Base-by-base conservation (phyloP, 129 eudicot genomes). In the Cynara cardunculus region DNA sequence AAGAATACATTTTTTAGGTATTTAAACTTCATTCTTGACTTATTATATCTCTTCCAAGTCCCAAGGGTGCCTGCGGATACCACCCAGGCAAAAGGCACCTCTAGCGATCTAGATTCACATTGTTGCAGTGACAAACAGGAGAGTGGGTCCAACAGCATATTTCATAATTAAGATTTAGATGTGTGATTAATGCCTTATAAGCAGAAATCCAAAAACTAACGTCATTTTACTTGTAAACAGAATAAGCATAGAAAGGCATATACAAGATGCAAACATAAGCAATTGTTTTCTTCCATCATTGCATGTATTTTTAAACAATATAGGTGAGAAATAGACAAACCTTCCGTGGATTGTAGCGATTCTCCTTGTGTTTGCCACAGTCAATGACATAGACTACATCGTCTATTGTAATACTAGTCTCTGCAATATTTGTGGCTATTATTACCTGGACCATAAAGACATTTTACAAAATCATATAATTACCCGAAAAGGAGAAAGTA, bases 361-460 rank as follows among this genome's bases (percentile, higher is more conserved):
- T 92, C 87, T 94, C 99, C 90, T 94, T 94, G 78, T 94, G 99
- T 81, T 88, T 94, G 69, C 99, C 99, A 46, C 92, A 85, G 89
- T 94, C 99, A 10, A 94, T 86, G 81, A 94, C 99, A 89, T 90
- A 94, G 25, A 94, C 99, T 39, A 94, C 97, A 84, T 94, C 99
- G 82, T 94, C 99, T 79, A 94, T 94, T 13, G 99, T 94, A 84
- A 94, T 90, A 84, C 99, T 94, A 79, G 99, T 94, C 86, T 94
- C 99, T 80, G 99, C 99, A 88, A 94, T 92, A 89, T 94, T 94
- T 86, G 99, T 94, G 22, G 99, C 97, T 28, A 94, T 77, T 72
- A 94, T 94, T 78, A 94, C 94, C 99, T 94, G 93, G 61, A 53
- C 75, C 9, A 75, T 53, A 65, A 80, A 74, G 49, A 46, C 70